Base-by-base conservation (phyloP, 352 stramenopile genomes). In the Phytophthora macrochlamydospora region DNA sequence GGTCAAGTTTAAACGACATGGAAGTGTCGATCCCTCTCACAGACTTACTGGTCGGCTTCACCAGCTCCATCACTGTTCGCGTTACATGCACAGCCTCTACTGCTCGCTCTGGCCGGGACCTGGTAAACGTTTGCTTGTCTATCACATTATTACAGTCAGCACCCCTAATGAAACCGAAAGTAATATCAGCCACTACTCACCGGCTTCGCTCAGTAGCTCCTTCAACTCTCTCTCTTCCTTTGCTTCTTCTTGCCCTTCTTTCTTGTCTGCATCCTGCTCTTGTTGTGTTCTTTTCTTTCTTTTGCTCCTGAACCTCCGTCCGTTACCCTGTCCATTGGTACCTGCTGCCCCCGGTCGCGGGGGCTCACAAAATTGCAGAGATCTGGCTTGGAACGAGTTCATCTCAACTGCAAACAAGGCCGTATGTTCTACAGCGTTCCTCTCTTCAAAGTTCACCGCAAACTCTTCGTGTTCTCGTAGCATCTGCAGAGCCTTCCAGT, bases 381-480 rank as follows among this genome's bases (percentile, higher is more conserved):
- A 83, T 18, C 81, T 75, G 7, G 65, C 78, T 11, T 85, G 65
- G 59, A 90, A 89, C 18, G 80, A 66, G 49, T 91, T 91, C 38
- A 75, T 61, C 52, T 90, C 81, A 13, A 92, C 44, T 24, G 81
- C 56, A n/a, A 71, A 65, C 31, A 92, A 45, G 13, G 58, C 51
- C 32, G 77, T 75, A 37, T 84, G 63, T 7, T 79, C 78, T 2
- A 52, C 43, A 1, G 66, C 66, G 53, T 87, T 87, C 11, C 63
- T 49, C 4, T 38, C 60, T 7, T 45, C 31, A 18, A 69, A 65
- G 28, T 67, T 50, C 31, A 82, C 46, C 4, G 76, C 67, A 0
- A 76, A 73, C 14, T 73, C 73, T 29, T 70, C 75, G 18, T 65
- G 33, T 9, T 56, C 30, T 11, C 75, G 65, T 37, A 92, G 53